Evolutionary conservation across 2,329 filamentous ascomycete genomes (phyloP).

Genomic region (Phaeosphaeria sp.): DNA sequence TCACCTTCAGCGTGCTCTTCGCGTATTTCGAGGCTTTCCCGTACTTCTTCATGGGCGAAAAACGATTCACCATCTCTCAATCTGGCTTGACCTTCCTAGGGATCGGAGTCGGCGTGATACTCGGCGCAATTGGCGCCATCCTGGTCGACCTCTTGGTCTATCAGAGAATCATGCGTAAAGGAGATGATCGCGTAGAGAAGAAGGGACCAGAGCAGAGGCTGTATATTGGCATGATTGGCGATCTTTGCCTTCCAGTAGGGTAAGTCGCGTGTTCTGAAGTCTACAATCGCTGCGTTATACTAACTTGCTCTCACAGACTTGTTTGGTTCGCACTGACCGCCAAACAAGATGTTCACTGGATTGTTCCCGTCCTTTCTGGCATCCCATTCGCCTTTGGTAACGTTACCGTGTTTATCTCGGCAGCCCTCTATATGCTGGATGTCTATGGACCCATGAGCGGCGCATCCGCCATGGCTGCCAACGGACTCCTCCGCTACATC

Average conservation of each 20-base stretch:
- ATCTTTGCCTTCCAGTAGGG: slow-evolving; percentile 9
- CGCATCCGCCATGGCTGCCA: slow-evolving; percentile 68
- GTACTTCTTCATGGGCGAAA: slow-evolving; percentile 24
- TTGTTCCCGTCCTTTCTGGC: slow-evolving; percentile 42
- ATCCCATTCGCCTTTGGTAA: slow-evolving; percentile 48
- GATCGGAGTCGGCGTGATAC: slow-evolving; percentile 22
- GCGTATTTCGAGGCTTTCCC: slow-evolving; percentile 34
- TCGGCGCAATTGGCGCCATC: slow-evolving; percentile 24
- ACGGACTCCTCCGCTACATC: slow-evolving; percentile 56
- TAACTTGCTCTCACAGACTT: slow-evolving; percentile 1
- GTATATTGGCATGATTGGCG: slow-evolving; percentile 9
- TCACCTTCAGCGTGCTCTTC: slow-evolving; percentile 34
- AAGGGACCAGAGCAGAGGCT: slow-evolving; percentile 11
- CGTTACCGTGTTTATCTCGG: slow-evolving; percentile 53
- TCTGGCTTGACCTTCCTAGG: slow-evolving; percentile 24
- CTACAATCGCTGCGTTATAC: background rate
- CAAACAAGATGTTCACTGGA: slow-evolving; percentile 40
- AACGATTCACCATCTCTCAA: slow-evolving; percentile 13
- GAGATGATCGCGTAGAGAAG: background rate
- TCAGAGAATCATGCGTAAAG: slow-evolving; percentile 14
- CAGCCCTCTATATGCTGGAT: slow-evolving; percentile 42
- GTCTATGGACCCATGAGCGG: slow-evolving; percentile 72
- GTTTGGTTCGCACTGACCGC: slow-evolving; percentile 19
- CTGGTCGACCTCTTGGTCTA: slow-evolving; percentile 40
- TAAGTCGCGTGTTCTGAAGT: background rate